Conservation (phyloP, 306 rosid genomes). For the Myrica gale region DNA sequence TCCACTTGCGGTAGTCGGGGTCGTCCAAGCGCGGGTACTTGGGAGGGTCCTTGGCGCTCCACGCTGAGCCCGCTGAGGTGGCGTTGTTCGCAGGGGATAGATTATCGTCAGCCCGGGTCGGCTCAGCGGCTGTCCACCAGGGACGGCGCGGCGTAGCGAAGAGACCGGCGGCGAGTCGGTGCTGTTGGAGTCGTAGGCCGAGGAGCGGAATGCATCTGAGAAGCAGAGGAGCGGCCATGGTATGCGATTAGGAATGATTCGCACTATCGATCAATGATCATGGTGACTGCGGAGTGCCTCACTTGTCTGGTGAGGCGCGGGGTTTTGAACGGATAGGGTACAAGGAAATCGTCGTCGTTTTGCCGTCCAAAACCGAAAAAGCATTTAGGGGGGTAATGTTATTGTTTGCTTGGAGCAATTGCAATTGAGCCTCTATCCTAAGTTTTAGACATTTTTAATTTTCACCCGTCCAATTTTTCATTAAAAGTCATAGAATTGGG, state of each 20-base stretch:
- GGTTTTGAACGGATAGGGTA: background rate
- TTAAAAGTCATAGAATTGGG: no score
- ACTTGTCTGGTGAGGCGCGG: background rate
- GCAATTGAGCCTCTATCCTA: no score
- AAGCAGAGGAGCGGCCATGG: conserved; percentile 57
- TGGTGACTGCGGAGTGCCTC: background rate
- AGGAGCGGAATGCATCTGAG: conserved; percentile 42
- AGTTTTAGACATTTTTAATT: no score
- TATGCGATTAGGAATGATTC: background rate
- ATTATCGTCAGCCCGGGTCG: conserved; percentile 39
- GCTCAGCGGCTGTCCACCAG: conserved; percentile 43
- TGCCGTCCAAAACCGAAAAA: background rate
- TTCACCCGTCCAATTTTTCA: no score
- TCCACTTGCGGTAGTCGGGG: conserved; percentile 64
- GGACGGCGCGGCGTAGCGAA: conserved; percentile 31
- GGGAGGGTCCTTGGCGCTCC: conserved; percentile 33
- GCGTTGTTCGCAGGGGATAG: conserved; percentile 24
- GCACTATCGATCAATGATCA: background rate
- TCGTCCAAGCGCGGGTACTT: conserved; percentile 44
- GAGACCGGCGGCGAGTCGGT: conserved; percentile 27
- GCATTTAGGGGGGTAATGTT: no score
- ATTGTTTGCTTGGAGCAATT: no score
- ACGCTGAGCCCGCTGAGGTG: conserved; percentile 12
- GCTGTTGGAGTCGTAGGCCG: conserved; percentile 39
- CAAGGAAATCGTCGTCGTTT: background rate